Evolutionary conservation across 2,329 filamentous ascomycete genomes (phyloP).

Genomic region (Didymella sp.): DNA sequence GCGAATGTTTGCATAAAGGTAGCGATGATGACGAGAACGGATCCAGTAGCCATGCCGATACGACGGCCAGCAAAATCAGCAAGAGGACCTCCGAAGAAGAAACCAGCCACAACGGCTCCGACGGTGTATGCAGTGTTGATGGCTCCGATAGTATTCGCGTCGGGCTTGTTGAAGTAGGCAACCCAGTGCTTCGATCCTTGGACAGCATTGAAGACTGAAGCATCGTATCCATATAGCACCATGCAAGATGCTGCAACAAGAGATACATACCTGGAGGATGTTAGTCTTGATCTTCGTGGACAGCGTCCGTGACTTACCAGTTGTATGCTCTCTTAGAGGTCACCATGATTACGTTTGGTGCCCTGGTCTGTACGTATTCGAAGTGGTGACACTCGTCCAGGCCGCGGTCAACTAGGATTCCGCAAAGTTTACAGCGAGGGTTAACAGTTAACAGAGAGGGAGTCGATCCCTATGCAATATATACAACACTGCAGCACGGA

Average conservation of each 20-base stretch:
- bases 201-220: constrained; percentile 75
- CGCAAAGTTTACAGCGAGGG: constrained; percentile 28
- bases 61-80: constrained; percentile 69
- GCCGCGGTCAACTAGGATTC: constrained; percentile 18
- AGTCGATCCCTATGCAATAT: constrained; percentile 21
- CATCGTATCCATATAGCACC: constrained; percentile 78
- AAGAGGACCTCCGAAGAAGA: constrained; percentile 71
- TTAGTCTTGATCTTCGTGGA: constrained; percentile 11
- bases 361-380: background rate
- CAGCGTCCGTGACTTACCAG: constrained; percentile 44
- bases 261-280: constrained; percentile 65
- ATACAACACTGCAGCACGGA: constrained; percentile 28
- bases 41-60: constrained; percentile 70
- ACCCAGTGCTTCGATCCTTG: constrained; percentile 73
- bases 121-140: constrained; percentile 76
- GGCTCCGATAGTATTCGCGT: constrained; percentile 58
- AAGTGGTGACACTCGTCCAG: constrained; percentile 15
- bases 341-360: constrained; percentile 40
- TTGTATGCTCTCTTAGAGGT: constrained; percentile 55
- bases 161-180: constrained; percentile 64
- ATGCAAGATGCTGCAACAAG: constrained; percentile 75
- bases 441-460: constrained; percentile 21
- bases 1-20: constrained; percentile 74
- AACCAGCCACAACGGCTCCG: constrained; percentile 72
- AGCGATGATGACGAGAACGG: constrained; percentile 69